Conservation (phyloP, 116 monocot genomes). For the Trichopus zeylanicus region DNA sequence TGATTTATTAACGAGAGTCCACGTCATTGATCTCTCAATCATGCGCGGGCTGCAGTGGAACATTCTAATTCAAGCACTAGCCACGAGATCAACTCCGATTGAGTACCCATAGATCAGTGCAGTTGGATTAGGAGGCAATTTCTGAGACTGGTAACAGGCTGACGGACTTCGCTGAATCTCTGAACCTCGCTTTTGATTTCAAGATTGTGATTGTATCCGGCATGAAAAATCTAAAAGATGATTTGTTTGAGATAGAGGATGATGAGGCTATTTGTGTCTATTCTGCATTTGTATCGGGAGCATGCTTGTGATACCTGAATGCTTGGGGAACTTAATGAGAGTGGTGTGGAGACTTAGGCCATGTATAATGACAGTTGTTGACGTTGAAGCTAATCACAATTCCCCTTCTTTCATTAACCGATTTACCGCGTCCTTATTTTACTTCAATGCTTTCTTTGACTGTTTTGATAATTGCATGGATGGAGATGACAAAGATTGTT, state of each 20-base stretch:
- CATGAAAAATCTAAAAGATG: slow-evolving; percentile 10
- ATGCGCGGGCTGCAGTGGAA: slow-evolving; percentile 12
- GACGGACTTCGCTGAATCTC: slow-evolving; percentile 13
- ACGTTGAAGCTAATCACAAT: slow-evolving; percentile 24
- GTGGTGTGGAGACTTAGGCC: slow-evolving; percentile 17
- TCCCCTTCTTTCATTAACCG: slow-evolving; percentile 15
- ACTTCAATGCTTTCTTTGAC: slow-evolving; percentile 19
- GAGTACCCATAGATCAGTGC: slow-evolving; percentile 18
- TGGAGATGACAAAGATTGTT: slow-evolving; percentile 5
- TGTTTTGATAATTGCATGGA: slow-evolving; percentile 12
- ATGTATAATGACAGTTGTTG: slow-evolving; percentile 9
- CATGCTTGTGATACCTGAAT: slow-evolving; percentile 13
- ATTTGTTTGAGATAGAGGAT: slow-evolving; percentile 13
- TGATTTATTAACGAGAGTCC: slow-evolving; percentile 11
- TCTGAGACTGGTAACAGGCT: slow-evolving; percentile 8
- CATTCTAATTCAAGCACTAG: slow-evolving; percentile 17
- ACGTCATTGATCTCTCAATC: slow-evolving; percentile 22
- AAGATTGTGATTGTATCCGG: slow-evolving; percentile 12
- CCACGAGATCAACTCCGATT: slow-evolving; percentile 3
- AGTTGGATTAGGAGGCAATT: not conserved
- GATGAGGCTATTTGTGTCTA: slow-evolving; percentile 3
- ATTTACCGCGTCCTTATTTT: slow-evolving; percentile 25
- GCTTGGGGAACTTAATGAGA: slow-evolving; percentile 12
- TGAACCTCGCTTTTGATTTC: slow-evolving; percentile 19
- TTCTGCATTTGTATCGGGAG: not conserved